Conservation (phyloP, 495 filamentous ascomycete species). For the Penicillium canariense region DNA sequence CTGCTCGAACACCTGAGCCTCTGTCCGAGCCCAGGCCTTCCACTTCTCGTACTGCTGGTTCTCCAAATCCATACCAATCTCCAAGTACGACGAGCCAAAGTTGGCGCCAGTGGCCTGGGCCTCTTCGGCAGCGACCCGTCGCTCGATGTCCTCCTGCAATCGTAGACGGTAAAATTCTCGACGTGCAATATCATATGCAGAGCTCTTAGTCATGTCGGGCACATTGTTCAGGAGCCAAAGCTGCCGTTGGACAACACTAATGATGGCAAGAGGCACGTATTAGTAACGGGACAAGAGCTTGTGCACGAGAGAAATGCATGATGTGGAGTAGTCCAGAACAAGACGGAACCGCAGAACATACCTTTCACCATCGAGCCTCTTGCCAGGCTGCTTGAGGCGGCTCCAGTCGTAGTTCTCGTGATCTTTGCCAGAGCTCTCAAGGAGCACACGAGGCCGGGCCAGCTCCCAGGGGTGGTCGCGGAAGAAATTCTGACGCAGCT, state of each 20-base stretch:
- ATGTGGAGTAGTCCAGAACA: not conserved
- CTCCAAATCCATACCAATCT: constrained; percentile 81
- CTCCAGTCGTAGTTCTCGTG: constrained; percentile 76
- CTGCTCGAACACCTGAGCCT: constrained; percentile 41
- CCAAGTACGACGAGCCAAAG: constrained; percentile 71
- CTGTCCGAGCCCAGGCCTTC: constrained; percentile 72
- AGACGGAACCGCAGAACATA: constrained; percentile 33
- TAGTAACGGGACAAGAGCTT: constrained; percentile 11
- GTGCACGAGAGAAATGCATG: not conserved
- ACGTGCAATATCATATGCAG: constrained; percentile 85
- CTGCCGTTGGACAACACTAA: constrained; percentile 90
- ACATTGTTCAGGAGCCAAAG: constrained; percentile 73
- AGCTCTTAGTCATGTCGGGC: constrained; percentile 53
- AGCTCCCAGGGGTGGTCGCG: constrained; percentile 96
- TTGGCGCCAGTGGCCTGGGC: constrained; percentile 79
- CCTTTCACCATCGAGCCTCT: constrained; percentile 83
- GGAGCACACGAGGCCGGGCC: constrained; percentile 77
- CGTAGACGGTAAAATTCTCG: constrained; percentile 87
- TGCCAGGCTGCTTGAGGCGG: constrained; percentile 71
- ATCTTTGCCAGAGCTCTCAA: constrained; percentile 86
- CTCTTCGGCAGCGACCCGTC: constrained; percentile 83
- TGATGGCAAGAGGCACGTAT: constrained; percentile 6
- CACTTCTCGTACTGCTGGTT: constrained; percentile 72
- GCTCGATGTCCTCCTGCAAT: constrained; percentile 77
- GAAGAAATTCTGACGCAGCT: constrained; percentile 77